Evolutionary conservation across 192 early-diverging fungal genomes (phyloP), one percentile per base, ranked within the genome.

Genomic region (Backusella tarrabulga): DNA sequence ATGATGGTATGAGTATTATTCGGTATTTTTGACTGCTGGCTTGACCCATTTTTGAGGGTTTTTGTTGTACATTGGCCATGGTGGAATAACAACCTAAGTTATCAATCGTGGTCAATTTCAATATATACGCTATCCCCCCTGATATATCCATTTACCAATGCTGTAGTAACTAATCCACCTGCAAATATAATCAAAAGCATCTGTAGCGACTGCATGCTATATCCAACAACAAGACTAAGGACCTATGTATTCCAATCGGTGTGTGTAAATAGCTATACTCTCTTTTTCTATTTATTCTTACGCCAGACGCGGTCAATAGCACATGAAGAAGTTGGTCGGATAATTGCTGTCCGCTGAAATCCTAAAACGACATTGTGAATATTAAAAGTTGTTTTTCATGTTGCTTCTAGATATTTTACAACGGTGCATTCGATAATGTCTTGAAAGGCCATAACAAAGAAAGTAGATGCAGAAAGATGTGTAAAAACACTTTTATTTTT

Each of bases 11-110:
- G 2, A 14, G 15, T 44, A 44, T 17, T 60, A 60, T 23, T 60
- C 54, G 1, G 54, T 60, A 23, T 70, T 70, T 32, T 44, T 44
- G n/a, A 32, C 29, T 32, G 32, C 12, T 19, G 38, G 29, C 3
- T 38, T 72, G 8, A 72, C 26, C 71, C 71, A 74, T 14, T 19
- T 19, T 34, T 63, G 73, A 63, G 73, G 73, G n/a, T 56, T 35
- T 42, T 60, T 52, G 23, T 74, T 74, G 23, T 74, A 74, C 73
- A 74, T 66, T 63, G 73, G 73, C 73, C 73, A 74, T 32, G 73
- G 73, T n/a, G 73, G 73, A n/a, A 74, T 34, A n/a, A 66, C 73
- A 38, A 74, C n/a, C 73, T 74, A 63, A 23, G 7, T 6, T 32
- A 54, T 60, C 6, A 32, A 21, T 71, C 9, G 17, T 2, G 0